A percentile compares a stretch with the other conserved stretches of the same genome.
These are phyloP conservation scores for Boechera divaricarpa DNA, from an alignment of 345 rosid species.

Conservation along the genomic window DNA sequence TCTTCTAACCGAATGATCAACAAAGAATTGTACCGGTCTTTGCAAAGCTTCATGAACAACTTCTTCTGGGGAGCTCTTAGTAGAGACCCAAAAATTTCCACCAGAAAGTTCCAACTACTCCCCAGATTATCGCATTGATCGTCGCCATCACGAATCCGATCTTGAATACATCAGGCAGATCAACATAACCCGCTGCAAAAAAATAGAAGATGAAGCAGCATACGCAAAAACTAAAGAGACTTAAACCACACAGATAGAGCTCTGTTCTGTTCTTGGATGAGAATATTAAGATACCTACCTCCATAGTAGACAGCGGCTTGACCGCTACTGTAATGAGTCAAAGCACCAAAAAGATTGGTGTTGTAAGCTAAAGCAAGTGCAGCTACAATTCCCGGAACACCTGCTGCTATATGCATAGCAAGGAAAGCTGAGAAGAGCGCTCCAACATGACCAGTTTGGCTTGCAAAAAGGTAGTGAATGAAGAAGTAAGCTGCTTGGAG, in stretches of 20 bases:
- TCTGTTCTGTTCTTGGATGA: background rate
- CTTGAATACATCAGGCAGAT: conserved; percentile 86
- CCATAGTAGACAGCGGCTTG: conserved; percentile 98
- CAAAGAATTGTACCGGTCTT: conserved; percentile 24
- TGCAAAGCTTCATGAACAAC: conserved; percentile 27
- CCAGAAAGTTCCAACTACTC: conserved; percentile 85
- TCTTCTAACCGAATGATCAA: conserved; percentile 31
- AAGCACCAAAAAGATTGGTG: conserved; percentile 90
- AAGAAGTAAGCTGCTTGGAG: conserved; percentile 95
- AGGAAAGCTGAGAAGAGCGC: conserved; percentile 97
- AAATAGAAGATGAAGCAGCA: background rate
- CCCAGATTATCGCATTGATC: conserved; percentile 80
- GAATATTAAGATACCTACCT: conserved; percentile 60
- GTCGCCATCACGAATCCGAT: conserved; percentile 82
- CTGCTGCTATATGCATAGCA: conserved; percentile 93
- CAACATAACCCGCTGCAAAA: conserved; percentile 84
- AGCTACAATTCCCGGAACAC: conserved; percentile 80
- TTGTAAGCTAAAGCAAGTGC: conserved; percentile 90
- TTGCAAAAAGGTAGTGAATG: conserved; percentile 93
- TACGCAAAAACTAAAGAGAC: background rate
- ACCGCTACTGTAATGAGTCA: conserved; percentile 98
- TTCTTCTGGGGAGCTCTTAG: conserved; percentile 44
- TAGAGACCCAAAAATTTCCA: conserved; percentile 98
- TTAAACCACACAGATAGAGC: background rate
- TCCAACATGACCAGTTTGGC: conserved; percentile 97